Evolutionary conservation across 176 grass and related monocot species (phyloP), one percentile per base, ranked within the genome.

Genomic region (Bromus sterilis): DNA sequence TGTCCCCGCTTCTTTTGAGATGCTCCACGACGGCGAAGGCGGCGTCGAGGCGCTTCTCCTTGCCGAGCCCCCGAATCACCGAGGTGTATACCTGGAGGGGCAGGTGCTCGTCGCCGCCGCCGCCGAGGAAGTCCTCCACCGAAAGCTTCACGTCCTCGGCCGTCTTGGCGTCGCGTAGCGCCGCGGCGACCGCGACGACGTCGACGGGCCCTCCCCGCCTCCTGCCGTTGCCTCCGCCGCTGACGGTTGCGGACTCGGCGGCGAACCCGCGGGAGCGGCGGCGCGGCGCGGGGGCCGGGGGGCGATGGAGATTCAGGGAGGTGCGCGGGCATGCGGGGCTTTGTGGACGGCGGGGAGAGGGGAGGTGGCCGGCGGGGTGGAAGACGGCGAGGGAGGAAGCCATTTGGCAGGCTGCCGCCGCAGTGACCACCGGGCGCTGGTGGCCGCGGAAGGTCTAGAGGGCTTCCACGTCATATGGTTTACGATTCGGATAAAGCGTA

Each of bases 71-170:
- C 32, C 84, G 77, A 69, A 98, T 95, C 75, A 95, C 76, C 20
- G 83, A 74, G n/a, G 90, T 87, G 80, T 88, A 98, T 40, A 93
- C 90, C 59, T 81, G 96, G 78, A 95, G 78, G 15, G 95, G 90
- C 59, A 98, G 80, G 76, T 69, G 43, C 12, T 78, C 57, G 21
- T 10, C 41, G 68, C 24, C 67, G 37, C 23, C 61, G 21, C 37
- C 37, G 61, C 29, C 55, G 33, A 81, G 4, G 77, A 86, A 91
- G 24, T 48, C 86, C 23, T 80, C 84, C 11, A 90, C 78, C 55
- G 59, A 37, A 18, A 56, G 11, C 37, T 91, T 79, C 55, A 98
- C 82, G 10, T 95, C 92, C 10, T 91, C 90, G 3, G 82, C 76
- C 39, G 86, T 89, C 82, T 84, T 88, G 18, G 81, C 84, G 64